These are phyloP conservation scores for Royoungia palumana DNA, from an alignment of 768 basidiomycete genomes.

Conservation along the genomic window DNA sequence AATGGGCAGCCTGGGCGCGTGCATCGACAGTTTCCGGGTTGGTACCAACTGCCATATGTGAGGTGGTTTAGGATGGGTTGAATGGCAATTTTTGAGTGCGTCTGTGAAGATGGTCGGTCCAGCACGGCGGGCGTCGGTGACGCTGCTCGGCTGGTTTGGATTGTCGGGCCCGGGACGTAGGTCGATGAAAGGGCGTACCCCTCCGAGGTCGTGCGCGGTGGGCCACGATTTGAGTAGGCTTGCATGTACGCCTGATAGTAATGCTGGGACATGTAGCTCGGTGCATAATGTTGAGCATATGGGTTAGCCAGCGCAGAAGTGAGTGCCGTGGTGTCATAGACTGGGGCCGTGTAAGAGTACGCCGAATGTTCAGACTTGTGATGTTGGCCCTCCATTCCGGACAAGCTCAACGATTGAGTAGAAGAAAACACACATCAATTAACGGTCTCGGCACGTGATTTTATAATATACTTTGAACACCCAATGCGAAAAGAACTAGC, in stretches of 20 bases:
- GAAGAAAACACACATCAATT: background rate
- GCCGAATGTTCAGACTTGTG: background rate
- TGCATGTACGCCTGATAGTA: slow-evolving; percentile 56
- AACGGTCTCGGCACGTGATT: slow-evolving; percentile 18
- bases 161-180: slow-evolving; percentile 26
- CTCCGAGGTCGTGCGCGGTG: slow-evolving; percentile 27
- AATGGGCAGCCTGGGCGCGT: slow-evolving; percentile 64
- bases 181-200: slow-evolving; percentile 41
- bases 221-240: slow-evolving; percentile 12
- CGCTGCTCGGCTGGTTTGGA: background rate
- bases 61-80: slow-evolving; percentile 18
- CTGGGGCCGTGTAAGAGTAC: slow-evolving; percentile 13
- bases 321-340: slow-evolving; percentile 24
- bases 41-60: slow-evolving; percentile 50
- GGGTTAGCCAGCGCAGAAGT: slow-evolving; percentile 29
- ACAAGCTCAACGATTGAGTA: background rate
- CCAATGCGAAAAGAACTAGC: slow-evolving; percentile 5
- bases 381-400: slow-evolving; percentile 13
- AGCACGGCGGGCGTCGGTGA: background rate
- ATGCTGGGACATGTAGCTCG: slow-evolving; percentile 41
- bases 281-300: slow-evolving; percentile 27
- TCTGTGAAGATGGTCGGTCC: slow-evolving; percentile 2
- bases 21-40: slow-evolving; percentile 58
- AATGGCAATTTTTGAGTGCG: slow-evolving; percentile 1
- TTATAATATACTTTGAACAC: background rate